phyloP scores from a whole-genome alignment of 2,329 filamentous ascomycete species.

The Verticillium longisporum region DNA sequence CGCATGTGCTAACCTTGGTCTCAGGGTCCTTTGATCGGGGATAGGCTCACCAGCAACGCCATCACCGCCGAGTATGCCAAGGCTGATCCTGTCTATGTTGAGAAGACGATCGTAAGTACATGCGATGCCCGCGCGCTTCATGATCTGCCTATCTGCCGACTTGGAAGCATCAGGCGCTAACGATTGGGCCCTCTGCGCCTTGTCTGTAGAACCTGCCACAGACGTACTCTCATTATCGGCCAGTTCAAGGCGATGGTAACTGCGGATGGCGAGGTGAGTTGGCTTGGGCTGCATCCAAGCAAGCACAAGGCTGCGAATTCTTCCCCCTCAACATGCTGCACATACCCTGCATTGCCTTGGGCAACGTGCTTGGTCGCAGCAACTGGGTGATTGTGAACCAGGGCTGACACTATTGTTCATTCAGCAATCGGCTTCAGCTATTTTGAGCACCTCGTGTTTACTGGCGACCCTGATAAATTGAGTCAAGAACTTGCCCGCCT shows the following conservation, averaged over 20 bases:
- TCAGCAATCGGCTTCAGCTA: constrained; percentile 88
- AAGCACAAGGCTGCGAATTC: background rate
- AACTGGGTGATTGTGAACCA: background rate
- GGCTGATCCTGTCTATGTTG: constrained; percentile 76
- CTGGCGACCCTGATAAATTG: constrained; percentile 44
- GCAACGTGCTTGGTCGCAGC: background rate
- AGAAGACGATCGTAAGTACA: constrained; percentile 73
- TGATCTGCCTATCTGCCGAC: background rate
- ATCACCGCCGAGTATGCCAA: constrained; percentile 84
- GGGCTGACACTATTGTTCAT: background rate
- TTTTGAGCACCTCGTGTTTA: constrained; percentile 74
- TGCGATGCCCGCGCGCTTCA: background rate
- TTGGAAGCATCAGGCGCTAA: constrained; percentile 8
- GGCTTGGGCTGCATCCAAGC: constrained; percentile 3
- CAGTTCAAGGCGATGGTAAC: constrained; percentile 86
- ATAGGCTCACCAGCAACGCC: constrained; percentile 66
- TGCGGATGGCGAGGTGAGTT: constrained; percentile 94
- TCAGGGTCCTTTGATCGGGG: constrained; percentile 78
- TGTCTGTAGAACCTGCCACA: constrained; percentile 62
- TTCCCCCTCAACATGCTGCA: background rate
- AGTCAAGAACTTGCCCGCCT: constrained; percentile 67
- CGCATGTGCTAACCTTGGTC: constrained; percentile 11
- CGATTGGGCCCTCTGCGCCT: background rate
- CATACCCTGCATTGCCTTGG: constrained; percentile 8
- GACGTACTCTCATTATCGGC: constrained; percentile 82